These are phyloP conservation scores for Monascus ruber DNA, from an alignment of 2,329 filamentous ascomycete species.

Conservation along the genomic window DNA sequence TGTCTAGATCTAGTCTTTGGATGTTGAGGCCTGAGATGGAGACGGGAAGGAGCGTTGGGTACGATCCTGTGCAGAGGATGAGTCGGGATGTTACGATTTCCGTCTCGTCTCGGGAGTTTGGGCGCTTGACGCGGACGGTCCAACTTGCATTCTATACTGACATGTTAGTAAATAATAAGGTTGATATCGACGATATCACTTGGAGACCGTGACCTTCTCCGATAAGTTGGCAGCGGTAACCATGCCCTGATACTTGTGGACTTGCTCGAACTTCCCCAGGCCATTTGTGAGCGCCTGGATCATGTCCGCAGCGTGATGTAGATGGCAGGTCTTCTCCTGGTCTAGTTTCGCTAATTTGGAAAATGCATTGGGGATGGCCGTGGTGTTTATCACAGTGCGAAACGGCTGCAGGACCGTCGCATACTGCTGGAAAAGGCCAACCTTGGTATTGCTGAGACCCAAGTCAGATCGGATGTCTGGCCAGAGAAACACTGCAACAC, in stretches of 20 bases:
- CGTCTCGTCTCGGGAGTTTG: constrained; percentile 16
- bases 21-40: constrained; percentile 31
- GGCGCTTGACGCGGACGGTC: constrained; percentile 20
- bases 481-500: background rate
- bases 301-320: constrained; percentile 49
- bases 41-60: constrained; percentile 35
- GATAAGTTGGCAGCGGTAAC: constrained; percentile 23
- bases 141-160: constrained; percentile 15
- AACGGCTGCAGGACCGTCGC: constrained; percentile 45
- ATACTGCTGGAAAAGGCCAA: constrained; percentile 47
- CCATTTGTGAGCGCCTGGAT: constrained; percentile 35
- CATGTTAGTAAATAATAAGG: background rate
- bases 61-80: constrained; percentile 49
- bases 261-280: constrained; percentile 24
- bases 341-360: constrained; percentile 42
- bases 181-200: background rate
- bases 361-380: constrained; percentile 43
- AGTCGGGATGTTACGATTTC: constrained; percentile 34
- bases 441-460: constrained; percentile 47
- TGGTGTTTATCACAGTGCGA: constrained; percentile 37
- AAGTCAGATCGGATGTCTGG: constrained; percentile 1
- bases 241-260: constrained; percentile 21
- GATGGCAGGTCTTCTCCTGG: constrained; percentile 46
- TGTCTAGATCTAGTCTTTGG: constrained; percentile 42
- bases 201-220: constrained; percentile 14